Evolutionary conservation across 768 basidiomycete genomes (phyloP), one percentile per base, ranked within the genome.

Genomic region (Lentinula aciculospora): DNA sequence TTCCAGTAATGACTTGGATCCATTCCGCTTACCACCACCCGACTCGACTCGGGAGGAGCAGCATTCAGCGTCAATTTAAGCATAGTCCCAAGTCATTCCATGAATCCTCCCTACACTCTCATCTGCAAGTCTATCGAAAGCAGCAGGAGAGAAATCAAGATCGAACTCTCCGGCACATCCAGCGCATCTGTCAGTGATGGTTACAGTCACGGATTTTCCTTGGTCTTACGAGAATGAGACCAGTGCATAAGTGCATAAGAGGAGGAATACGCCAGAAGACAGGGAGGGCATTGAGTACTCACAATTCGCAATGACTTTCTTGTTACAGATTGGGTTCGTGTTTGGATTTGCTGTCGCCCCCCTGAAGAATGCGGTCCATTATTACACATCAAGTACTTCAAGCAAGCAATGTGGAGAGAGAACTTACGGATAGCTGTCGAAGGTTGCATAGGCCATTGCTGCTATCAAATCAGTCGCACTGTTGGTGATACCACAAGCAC

Each of bases 371-470:
- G n/a, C 8, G 31, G 36, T 4, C 9, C 12, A 44, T 19, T 12
- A 25, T 34, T 34, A 34, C 8, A 34, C 13, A 34, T 34, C 36
- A 21, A 42, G 50, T 55, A 47, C 29, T 23, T 15, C 32, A 32
- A 19, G 50, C 53, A 34, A 34, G 32, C 8, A 34, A 34, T n/a
- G n/a, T n/a, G 34, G 17, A 59, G 44, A n/a, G 55, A 27, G 9
- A 42, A 64, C 74, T 56, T 39, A 75, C 73, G 73, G 71, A 62
- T 53, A 75, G 1, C 1, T 0, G 46, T 76, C 73, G 58, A 71
- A 79, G 21, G 77, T 57, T 3, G 10, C 0, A 0, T 66, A 0
- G 5, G 73, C 68, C 53, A 76, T 68, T 32, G 78, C 77, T n/a
- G 61, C 66, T 57, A 66, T 62, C 28, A 59, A 31, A 45, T 65